Conservation (phyloP, 495 filamentous ascomycete species). For the Cercophora newfieldiana region DNA sequence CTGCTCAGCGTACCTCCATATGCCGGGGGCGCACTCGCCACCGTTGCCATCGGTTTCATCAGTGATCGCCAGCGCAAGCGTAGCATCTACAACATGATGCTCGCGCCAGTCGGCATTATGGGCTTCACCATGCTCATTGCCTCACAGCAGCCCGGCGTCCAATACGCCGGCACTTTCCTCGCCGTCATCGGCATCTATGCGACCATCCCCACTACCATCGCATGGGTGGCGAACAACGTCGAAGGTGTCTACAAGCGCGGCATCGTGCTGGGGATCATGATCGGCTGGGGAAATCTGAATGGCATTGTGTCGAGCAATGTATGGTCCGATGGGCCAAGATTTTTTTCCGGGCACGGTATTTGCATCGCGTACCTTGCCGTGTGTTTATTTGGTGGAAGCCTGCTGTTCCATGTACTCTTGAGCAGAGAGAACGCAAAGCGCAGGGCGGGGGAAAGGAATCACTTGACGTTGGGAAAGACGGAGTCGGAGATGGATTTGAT, state of each 20-base stretch:
- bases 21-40: conserved; percentile 68
- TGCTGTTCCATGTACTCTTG: conserved; percentile 53
- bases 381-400: conserved; percentile 45
- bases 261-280: conserved; percentile 74
- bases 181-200: conserved; percentile 59
- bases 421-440: conserved; percentile 61
- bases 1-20: conserved; percentile 82
- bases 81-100: conserved; percentile 73
- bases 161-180: conserved; percentile 74
- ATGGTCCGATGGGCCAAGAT: conserved; percentile 40
- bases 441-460: conserved; percentile 61
- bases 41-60: conserved; percentile 69
- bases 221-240: conserved; percentile 81
- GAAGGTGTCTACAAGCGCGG: conserved; percentile 91
- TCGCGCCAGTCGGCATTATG: conserved; percentile 66
- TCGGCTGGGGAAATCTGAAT: conserved; percentile 87
- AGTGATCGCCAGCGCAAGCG: conserved; percentile 73
- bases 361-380: conserved; percentile 45
- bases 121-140: conserved; percentile 78
- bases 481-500: conserved; percentile 55
- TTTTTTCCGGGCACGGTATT: conserved; percentile 37
- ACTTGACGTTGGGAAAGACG: conserved; percentile 58
- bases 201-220: conserved; percentile 76
- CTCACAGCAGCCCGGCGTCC: conserved; percentile 54
- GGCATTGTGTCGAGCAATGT: conserved; percentile 73